A percentile compares a stretch with the other conserved stretches of the same genome.
Conservation (phyloP, 306 rosid species). For the Medicago arabica region DNA sequence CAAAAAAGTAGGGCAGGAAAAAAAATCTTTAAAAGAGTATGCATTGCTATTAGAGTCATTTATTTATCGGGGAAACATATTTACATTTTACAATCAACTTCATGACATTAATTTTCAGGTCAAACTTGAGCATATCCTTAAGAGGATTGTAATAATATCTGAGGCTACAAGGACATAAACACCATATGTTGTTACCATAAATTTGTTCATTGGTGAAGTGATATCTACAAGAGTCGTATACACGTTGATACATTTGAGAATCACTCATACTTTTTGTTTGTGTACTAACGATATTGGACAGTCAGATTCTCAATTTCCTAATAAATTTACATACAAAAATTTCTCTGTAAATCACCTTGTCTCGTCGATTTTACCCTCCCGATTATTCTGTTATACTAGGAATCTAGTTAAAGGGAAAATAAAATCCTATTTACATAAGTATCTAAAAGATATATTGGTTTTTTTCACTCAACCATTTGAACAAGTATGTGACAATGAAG, state of each 20-base stretch:
- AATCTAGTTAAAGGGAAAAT: no score
- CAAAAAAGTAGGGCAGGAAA: no score
- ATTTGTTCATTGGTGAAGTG: slow-evolving; percentile 77
- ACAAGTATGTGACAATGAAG: no score
- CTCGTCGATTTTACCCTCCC: no score
- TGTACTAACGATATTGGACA: slow-evolving; percentile 93
- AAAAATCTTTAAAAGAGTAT: no score
- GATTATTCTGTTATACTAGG: no score
- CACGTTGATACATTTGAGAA: slow-evolving; percentile 77
- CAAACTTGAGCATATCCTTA: slow-evolving; percentile 92
- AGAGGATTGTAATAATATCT: slow-evolving; percentile 77
- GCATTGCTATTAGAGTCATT: neutral
- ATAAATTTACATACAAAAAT: slow-evolving; percentile 70
- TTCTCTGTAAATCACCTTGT: slow-evolving; percentile 53
- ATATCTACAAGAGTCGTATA: slow-evolving; percentile 80
- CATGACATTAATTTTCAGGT: slow-evolving; percentile 61
- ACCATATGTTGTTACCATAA: slow-evolving; percentile 70
- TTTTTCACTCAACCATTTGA: no score
- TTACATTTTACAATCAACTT: neutral
- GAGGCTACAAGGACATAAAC: slow-evolving; percentile 87
- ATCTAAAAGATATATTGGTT: no score
- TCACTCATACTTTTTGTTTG: slow-evolving; percentile 82
- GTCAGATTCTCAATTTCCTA: slow-evolving; percentile 86
- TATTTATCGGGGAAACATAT: slow-evolving; percentile 10
- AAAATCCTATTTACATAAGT: no score